Evolutionary conservation across 2,329 filamentous ascomycete species (phyloP), one percentile per base, ranked within the genome.

Genomic region (Nemania sp.): DNA sequence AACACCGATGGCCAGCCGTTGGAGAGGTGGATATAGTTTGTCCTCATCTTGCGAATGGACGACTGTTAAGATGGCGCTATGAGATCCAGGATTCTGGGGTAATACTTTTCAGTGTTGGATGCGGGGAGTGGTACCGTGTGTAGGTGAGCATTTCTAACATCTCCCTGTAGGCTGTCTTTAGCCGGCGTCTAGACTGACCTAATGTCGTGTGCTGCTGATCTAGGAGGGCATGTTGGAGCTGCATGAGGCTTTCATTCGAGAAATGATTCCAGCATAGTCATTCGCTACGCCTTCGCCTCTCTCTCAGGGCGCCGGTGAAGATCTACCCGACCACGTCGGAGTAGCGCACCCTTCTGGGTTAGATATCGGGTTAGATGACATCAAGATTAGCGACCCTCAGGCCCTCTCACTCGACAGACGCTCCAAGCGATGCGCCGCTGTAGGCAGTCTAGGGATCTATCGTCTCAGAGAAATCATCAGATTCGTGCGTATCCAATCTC

Each of bases 11-110:
- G 17, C 40, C 49, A 52, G 13, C 54, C 25, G 45, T 39, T 42
- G 29, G 65, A 60, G 46, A 61, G 63, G 45, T 66, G 65, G 65
- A 61, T 66, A 56, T 66, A 59, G 52, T 18, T 11, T 46, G 2
- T 49, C 40, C 15, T 39, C 15, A 40, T 4, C 34, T 18, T 20
- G 1, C 9, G 40, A 42, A 12, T 46, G 13, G n/a, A n/a, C 47
- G 18, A 12, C 53, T 18, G 17, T 45, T 39, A 29, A 21, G 20
- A 49, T 35, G 29, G 17, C 12, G 29, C 37, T 55, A 34, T 20
- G 25, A 39, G 29, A 49, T 50, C 35, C 39, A 21, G 43, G 7
- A 35, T 29, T 45, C 50, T 11, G 42, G 35, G 55, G 48, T 21
- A 50, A 46, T 5, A 46, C 20, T 32, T 17, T 50, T 20, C 18